Evolutionary conservation across 2,329 filamentous ascomycete genomes (phyloP), one percentile per base, ranked within the genome.

Genomic region (Phaeosphaeriaceae sp.): DNA sequence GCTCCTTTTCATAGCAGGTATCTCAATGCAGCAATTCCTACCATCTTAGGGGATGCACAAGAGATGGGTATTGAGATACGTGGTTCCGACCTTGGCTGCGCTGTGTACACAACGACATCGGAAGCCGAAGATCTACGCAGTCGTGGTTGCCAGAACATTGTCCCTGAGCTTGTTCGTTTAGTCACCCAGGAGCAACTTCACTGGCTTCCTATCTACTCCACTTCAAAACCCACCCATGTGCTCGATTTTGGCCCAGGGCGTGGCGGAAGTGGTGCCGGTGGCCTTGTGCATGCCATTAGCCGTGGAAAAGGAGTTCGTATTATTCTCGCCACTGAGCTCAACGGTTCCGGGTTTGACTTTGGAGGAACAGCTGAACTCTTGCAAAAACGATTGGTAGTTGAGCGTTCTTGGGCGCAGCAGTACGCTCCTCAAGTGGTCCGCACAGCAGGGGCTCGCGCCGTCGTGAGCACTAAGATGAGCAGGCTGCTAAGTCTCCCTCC

Each of bases 401-500:
- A 28, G 46, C 20, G 50, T 54, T 33, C 56, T 49, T 28, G 52
- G 47, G 38, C 53, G 23, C 4, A 26, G 23, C 23, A 9, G 23
- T 26, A 26, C 6, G 23, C 56, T 3, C 39, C 46, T 2, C 26
- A 54, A 23, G 35, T 54, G 17, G 39, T 47, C 32, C 50, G 49
- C 33, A 42, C 44, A 17, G 47, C 34, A 7, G 58, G 51, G 15
- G 23, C 23, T 26, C 47, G 23, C 23, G 11, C 50, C 6, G 43
- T 52, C 15, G 40, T 61, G 34, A 52, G 53, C 37, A 60, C 58
- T 4, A 58, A 56, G 79, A 94, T 97, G 88, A 95, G 89, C 74
- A 83, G 90, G 62, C 79, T 96, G 16, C 79, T 96, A n/a, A 92
- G 92, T 62, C 80, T 94, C 3, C 91, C 92, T 7, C 92, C 92